phyloP scores from a whole-genome alignment of 2,329 filamentous ascomycete genomes.

The Sporothrix protearum region DNA sequence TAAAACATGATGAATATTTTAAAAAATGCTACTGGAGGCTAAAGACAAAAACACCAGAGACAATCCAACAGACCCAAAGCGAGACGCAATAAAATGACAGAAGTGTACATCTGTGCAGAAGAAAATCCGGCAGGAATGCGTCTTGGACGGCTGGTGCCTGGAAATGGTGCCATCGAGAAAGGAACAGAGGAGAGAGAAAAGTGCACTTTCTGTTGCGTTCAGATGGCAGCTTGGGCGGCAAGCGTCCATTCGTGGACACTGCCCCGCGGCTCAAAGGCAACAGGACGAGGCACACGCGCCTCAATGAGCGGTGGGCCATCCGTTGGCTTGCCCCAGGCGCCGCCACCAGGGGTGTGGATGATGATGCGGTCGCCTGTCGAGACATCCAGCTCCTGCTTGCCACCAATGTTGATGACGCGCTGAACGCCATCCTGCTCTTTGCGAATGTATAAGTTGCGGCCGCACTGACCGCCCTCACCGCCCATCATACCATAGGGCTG shows the following conservation, averaged over 20 bases:
- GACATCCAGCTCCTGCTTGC: slow-evolving; percentile 15
- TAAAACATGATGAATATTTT: too few relatives aligned
- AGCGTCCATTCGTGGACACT: slow-evolving; percentile 17
- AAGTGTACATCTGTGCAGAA: too few relatives aligned
- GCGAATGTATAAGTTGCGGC: background rate
- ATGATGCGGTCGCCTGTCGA: background rate
- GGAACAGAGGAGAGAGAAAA: background rate
- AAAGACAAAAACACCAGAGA: too few relatives aligned
- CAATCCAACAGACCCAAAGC: too few relatives aligned
- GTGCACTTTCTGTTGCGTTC: background rate
- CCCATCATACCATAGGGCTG: slow-evolving; percentile 12
- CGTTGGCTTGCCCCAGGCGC: slow-evolving; percentile 8
- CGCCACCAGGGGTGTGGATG: slow-evolving; percentile 3
- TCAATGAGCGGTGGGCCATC: background rate
- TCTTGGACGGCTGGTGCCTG: too few relatives aligned
- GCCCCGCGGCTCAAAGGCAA: slow-evolving; percentile 11
- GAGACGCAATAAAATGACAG: too few relatives aligned
- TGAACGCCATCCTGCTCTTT: slow-evolving; percentile 1
- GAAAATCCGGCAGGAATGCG: too few relatives aligned
- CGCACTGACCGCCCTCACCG: background rate
- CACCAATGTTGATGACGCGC: slow-evolving; percentile 17
- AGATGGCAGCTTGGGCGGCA: slow-evolving; percentile 8
- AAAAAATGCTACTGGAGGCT: too few relatives aligned
- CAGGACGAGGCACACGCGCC: background rate
- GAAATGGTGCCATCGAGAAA: too few relatives aligned